Evolutionary conservation across 2,329 filamentous ascomycete species (phyloP), one percentile per base, ranked within the genome.

Genomic region (Venturia pyrina): DNA sequence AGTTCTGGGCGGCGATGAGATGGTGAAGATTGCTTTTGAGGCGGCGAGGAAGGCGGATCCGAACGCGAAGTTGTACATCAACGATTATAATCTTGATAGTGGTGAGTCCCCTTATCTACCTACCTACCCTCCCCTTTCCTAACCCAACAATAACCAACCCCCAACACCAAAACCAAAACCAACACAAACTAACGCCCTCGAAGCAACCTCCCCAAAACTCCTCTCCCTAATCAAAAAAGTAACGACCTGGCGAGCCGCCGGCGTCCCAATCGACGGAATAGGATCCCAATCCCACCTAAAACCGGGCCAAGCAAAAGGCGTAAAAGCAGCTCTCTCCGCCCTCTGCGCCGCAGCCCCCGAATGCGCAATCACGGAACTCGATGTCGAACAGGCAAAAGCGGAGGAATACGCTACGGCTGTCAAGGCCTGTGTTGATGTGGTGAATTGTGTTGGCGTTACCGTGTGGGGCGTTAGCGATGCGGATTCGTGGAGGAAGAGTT

Each of bases 51-150:
- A 80, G 10, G 87, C 86, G 17, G 89, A 91, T 73, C 87, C 88
- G 2, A 71, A 76, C 66, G 87, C 86, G 2, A 88, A 87, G 76
- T 80, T 91, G 48, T 92, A 89, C 79, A 89, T 91, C 77, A 92
- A 91, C 76, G 88, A 91, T 72, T 81, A 80, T 73, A 82, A 81
- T 78, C 82, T 89, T 64, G 87, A 89, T 76, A 79, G 11, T 17
- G 41, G 41, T 43, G 41, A 43, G 41, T 43, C 1, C 4, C 8
- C 5, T 15, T 43, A 8, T 1, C 41, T 15, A 13, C 13, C 41
- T 43, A 13, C 5, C 41, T 28, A 4, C 28, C 11, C 41, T 13
- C 17, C 5, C 11, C 41, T 11, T 15, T 43, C 37, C 5, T 40
- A 40, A 40, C 10, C 37, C 5, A 40, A 40, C 5, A 5, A 40